These are phyloP conservation scores for Triangularia verruculosa DNA, from an alignment of 2,329 filamentous ascomycete species.

Conservation along the genomic window DNA sequence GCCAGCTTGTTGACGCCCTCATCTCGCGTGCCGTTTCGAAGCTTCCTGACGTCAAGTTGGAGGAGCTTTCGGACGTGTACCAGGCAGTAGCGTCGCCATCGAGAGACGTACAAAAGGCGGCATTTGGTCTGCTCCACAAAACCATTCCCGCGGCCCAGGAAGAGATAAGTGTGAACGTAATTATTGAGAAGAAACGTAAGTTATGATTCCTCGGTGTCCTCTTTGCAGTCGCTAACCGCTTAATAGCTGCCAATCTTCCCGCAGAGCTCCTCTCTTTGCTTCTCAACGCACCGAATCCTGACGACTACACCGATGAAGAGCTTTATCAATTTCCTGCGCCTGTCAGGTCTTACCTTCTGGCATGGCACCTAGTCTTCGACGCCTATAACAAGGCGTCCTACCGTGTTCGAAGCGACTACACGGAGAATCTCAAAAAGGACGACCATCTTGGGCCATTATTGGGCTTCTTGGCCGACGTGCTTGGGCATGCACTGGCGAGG, in stretches of 20 bases:
- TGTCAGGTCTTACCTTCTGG: slow-evolving; percentile 77
- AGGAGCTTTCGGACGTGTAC: slow-evolving; percentile 68
- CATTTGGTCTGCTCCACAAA: slow-evolving; percentile 75
- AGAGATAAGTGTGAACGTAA: slow-evolving; percentile 72
- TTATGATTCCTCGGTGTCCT: neutral
- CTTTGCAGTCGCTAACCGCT: slow-evolving; percentile 6
- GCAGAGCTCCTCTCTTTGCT: slow-evolving; percentile 83
- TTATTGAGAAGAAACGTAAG: slow-evolving; percentile 64
- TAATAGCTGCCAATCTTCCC: slow-evolving; percentile 64
- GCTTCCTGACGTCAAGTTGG: slow-evolving; percentile 59
- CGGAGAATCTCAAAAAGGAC: slow-evolving; percentile 72
- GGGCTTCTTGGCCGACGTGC: slow-evolving; percentile 77
- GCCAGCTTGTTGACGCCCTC: slow-evolving; percentile 71
- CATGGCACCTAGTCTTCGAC: slow-evolving; percentile 88
- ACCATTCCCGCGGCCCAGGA: slow-evolving; percentile 78
- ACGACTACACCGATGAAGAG: slow-evolving; percentile 62
- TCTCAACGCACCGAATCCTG: slow-evolving; percentile 70
- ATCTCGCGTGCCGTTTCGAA: slow-evolving; percentile 67
- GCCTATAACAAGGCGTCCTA: slow-evolving; percentile 75
- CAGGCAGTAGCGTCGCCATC: slow-evolving; percentile 73
- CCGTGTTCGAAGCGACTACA: slow-evolving; percentile 79
- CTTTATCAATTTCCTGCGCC: slow-evolving; percentile 66
- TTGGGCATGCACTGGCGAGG: slow-evolving; percentile 73
- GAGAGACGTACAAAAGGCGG: slow-evolving; percentile 71
- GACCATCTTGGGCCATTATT: slow-evolving; percentile 67